Conservation (phyloP, 2,329 filamentous ascomycete species). For the Fusarium brevicatenulatum region DNA sequence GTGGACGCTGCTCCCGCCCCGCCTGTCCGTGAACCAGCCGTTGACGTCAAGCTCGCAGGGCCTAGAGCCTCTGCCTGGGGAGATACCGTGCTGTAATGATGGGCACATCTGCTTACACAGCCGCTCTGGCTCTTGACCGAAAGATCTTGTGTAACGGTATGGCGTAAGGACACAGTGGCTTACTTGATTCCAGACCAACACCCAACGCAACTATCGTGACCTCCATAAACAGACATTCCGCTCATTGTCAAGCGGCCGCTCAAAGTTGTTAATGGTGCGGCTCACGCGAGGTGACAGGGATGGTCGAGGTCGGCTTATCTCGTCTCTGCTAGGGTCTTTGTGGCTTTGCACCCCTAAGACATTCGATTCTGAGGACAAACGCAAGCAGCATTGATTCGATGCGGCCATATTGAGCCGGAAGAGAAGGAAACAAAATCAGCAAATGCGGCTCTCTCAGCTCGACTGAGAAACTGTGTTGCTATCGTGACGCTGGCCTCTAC, state of each 20-base stretch:
- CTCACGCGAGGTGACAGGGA: conserved; percentile 18
- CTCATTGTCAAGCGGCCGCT: not conserved
- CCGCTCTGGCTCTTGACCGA: not conserved
- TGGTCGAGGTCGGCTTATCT: conserved; percentile 29
- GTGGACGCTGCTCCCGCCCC: conserved; percentile 26
- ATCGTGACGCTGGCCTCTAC: not conserved
- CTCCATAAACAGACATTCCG: conserved; percentile 12
- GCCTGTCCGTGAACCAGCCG: conserved; percentile 20
- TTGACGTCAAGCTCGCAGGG: conserved; percentile 32
- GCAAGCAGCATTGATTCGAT: conserved; percentile 19
- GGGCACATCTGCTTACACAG: conserved; percentile 10
- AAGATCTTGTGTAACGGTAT: conserved; percentile 14
- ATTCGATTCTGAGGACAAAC: conserved; percentile 10
- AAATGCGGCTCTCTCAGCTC: not conserved
- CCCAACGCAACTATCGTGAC: conserved; percentile 14
- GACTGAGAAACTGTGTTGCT: not conserved
- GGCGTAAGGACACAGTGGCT: not conserved
- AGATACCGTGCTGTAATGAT: not conserved
- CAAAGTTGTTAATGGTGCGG: conserved; percentile 1
- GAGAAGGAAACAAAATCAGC: not conserved
- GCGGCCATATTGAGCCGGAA: not conserved
- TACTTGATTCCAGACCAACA: not conserved
- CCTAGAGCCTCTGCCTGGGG: conserved; percentile 5
- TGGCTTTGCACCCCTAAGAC: conserved; percentile 24
- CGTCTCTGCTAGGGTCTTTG: conserved; percentile 24